phyloP scores from a whole-genome alignment of 148 eudicot genomes.

The Rhododendron molle region DNA sequence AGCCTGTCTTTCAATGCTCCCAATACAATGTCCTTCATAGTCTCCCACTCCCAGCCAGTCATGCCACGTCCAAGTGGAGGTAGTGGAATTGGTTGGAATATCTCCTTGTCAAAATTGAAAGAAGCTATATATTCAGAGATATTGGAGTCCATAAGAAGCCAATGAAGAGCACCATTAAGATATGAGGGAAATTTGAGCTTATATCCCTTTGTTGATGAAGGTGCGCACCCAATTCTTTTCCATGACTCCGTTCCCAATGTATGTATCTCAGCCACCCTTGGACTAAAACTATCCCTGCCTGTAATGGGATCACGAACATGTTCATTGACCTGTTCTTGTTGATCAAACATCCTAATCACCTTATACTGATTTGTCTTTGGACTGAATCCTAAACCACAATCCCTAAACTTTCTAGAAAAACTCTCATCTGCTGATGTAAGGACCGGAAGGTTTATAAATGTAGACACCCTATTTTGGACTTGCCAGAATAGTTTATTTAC shows the following conservation, averaged over 20 bases:
- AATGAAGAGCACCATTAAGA: slow-evolving; percentile 16
- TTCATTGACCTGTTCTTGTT: not conserved
- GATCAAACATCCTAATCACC: slow-evolving; percentile 11
- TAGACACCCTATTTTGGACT: too few relatives aligned
- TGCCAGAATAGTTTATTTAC: too few relatives aligned
- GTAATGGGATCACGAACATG: not conserved
- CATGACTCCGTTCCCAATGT: slow-evolving; percentile 13
- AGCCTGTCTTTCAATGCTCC: slow-evolving; percentile 15
- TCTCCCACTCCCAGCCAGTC: not conserved
- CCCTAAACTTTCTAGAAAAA: not conserved
- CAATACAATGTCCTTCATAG: not conserved
- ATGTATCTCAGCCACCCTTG: slow-evolving; percentile 4
- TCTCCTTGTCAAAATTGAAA: slow-evolving; percentile 23
- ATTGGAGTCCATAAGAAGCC: not conserved
- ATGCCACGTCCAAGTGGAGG: not conserved
- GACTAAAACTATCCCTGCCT: not conserved
- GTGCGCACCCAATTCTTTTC: not conserved
- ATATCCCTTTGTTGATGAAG: not conserved
- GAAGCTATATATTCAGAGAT: not conserved
- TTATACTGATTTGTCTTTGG: slow-evolving; percentile 10
- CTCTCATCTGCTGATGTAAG: not conserved
- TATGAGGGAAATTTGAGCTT: not conserved
- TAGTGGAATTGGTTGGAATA: slow-evolving; percentile 11
- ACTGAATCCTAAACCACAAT: slow-evolving; percentile 19
- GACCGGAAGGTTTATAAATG: slow-evolving; percentile 8